Evolutionary conservation across 306 rosid genomes (phyloP), one percentile per base, ranked within the genome.

Genomic region (Leucaena leucocephala): DNA sequence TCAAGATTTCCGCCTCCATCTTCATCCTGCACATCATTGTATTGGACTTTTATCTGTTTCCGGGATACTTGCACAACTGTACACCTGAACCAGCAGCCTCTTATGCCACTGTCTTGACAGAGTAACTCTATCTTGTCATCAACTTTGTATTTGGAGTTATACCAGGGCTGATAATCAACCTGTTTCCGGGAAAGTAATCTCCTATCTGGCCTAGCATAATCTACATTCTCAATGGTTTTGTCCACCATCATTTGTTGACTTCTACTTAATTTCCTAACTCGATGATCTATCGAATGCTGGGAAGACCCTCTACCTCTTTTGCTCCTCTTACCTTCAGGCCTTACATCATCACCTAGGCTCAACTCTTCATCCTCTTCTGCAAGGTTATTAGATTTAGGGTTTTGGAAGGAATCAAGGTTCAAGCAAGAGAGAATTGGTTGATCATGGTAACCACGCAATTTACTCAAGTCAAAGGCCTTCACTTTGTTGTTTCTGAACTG

Each of bases 81-180:
- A 86, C 99, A 95, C 82, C 97, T 90, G 87, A 95, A 95, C 99
- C 99, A 95, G 89, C 99, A 95, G 79, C 99, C 99, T 80, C 97
- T 88, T 82, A 95, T 95, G 85, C 99, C 99, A 75, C 99, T 95
- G 84, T 95, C 99, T 84, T 93, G 99, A 90, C 97, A 93, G 67
- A 95, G 91, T 81, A 93, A 72, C 88, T 95, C 99, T 83, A 95
- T 86, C 89, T 91, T 91, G 82, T 90, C 93, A 68, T 89, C 86
- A 81, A 90, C 88, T 81, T 92, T 84, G 82, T 85, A 91, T 7
- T 52, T 63, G 67, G 83, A 77, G 72, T 74, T 79, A 83, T 78
- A 87, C 87, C 81, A 80, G 68, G 88, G 90, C 75, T 81, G 85
- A 82, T 79, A 85, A 34, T 87, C 87, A 57, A 80, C 83, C 77